Percentiles rank a stretch among this genome's conserved stretches.
These are phyloP conservation scores for Wickerhamomyces mucosus DNA, from an alignment of 805 yeast species.

Conservation along the genomic window DNA sequence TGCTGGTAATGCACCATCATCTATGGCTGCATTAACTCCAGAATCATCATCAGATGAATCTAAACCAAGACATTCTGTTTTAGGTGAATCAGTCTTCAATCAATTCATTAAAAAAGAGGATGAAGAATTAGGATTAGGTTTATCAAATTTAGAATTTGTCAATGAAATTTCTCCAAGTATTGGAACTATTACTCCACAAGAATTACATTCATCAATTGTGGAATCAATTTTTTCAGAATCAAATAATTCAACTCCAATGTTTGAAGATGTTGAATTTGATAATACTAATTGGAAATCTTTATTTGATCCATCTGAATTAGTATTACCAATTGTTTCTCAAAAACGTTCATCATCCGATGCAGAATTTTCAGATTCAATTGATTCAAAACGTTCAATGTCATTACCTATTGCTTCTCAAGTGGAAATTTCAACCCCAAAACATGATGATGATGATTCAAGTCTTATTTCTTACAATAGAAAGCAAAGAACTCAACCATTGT, in stretches of 20 bases:
- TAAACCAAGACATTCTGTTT: slow-evolving; percentile 20
- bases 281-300: slow-evolving; percentile 54
- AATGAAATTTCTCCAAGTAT: slow-evolving; percentile 19
- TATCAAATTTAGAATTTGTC: slow-evolving; percentile 12
- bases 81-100: slow-evolving; percentile 21
- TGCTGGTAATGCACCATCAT: slow-evolving; percentile 3
- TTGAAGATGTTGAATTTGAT: slow-evolving; percentile 28
- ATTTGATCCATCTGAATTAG: slow-evolving; percentile 31
- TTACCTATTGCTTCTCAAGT: slow-evolving; percentile 2
- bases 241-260: slow-evolving; percentile 55
- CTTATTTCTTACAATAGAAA: slow-evolving; percentile 70
- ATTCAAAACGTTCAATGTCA: slow-evolving; percentile 9
- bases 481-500: slow-evolving; percentile 61
- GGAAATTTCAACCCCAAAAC: no score
- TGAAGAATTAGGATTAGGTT: slow-evolving; percentile 15
- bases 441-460: slow-evolving; percentile 66
- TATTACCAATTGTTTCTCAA: slow-evolving; percentile 1
- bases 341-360: slow-evolving; percentile 19
- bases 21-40: slow-evolving; percentile 3
- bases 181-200: slow-evolving; percentile 36
- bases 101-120: slow-evolving; percentile 17
- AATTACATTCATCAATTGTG: slow-evolving; percentile 54
- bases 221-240: slow-evolving; percentile 36
- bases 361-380: slow-evolving; percentile 11
- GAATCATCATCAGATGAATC: slow-evolving; percentile 5